Conservation (phyloP, 805 yeast genomes). For the Ogataea paraovalis region DNA sequence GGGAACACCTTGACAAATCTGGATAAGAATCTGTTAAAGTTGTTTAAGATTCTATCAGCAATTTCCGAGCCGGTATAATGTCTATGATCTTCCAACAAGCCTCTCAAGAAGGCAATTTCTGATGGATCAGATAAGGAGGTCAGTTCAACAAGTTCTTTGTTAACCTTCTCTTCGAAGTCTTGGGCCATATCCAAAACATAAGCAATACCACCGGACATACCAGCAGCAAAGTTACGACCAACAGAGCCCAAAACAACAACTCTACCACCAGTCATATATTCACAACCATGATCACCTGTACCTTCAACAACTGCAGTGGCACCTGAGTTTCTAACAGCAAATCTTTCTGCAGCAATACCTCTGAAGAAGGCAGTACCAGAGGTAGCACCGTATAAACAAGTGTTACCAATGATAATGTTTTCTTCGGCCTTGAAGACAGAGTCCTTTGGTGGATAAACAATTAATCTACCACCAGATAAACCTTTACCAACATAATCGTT, state of each 20-base stretch:
- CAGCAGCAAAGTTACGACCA: slow-evolving; percentile 93
- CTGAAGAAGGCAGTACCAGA: slow-evolving; percentile 90
- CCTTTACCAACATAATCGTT: slow-evolving; percentile 98
- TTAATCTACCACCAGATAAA: slow-evolving; percentile 88
- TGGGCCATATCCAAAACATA: slow-evolving; percentile 94
- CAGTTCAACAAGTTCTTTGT: slow-evolving; percentile 77
- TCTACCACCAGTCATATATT: slow-evolving; percentile 99
- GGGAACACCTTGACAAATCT: slow-evolving; percentile 94
- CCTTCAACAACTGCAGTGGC: slow-evolving; percentile 97
- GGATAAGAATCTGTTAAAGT: slow-evolving; percentile 84
- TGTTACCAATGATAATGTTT: slow-evolving; percentile 94
- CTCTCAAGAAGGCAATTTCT: slow-evolving; percentile 91
- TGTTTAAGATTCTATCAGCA: slow-evolving; percentile 75
- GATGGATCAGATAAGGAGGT: slow-evolving; percentile 75
- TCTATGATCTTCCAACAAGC: slow-evolving; percentile 89
- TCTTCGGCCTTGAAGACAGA: slow-evolving; percentile 90
- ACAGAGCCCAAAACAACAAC: slow-evolving; percentile 89
- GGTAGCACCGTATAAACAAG: slow-evolving; percentile 97
- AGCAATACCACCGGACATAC: slow-evolving; percentile 99
- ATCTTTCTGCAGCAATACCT: slow-evolving; percentile 98
- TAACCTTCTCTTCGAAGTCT: slow-evolving; percentile 78
- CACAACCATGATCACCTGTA: slow-evolving; percentile 98
- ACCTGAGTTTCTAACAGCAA: slow-evolving; percentile 98
- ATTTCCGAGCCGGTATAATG: slow-evolving; percentile 92
- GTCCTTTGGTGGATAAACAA: slow-evolving; percentile 86